phyloP scores from a whole-genome alignment of 2,329 filamentous ascomycete species.

The Phyllosticta citribraziliensis region DNA sequence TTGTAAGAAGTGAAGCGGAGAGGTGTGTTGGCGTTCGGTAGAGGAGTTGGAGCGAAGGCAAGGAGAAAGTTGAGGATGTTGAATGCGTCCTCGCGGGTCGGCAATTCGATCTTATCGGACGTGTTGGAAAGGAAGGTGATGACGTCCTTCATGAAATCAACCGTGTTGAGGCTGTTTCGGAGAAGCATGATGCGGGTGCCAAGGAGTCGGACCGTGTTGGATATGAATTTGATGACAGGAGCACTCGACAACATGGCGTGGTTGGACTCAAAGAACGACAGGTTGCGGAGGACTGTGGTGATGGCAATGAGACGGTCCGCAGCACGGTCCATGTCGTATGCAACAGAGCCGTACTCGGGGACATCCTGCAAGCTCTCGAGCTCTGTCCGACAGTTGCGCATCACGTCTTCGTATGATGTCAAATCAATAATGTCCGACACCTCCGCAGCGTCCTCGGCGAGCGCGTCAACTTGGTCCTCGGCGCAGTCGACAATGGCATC shows the following conservation, averaged over 20 bases:
- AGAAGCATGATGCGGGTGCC: slow-evolving; percentile 84
- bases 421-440: slow-evolving; percentile 80
- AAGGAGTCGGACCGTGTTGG: slow-evolving; percentile 72
- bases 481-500: slow-evolving; percentile 85
- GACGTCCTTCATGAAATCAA: slow-evolving; percentile 96
- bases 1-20: slow-evolving; percentile 75
- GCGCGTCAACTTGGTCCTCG: slow-evolving; percentile 72
- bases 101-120: slow-evolving; percentile 67
- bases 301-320: slow-evolving; percentile 83
- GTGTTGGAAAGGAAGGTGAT: slow-evolving; percentile 86
- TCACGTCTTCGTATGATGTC: slow-evolving; percentile 76
- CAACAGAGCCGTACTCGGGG: slow-evolving; percentile 61
- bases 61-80: slow-evolving; percentile 82
- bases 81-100: slow-evolving; percentile 76
- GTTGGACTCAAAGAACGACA: slow-evolving; percentile 78
- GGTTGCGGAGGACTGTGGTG: slow-evolving; percentile 83
- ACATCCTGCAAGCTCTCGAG: slow-evolving; percentile 62
- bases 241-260: slow-evolving; percentile 66
- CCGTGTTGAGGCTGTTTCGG: slow-evolving; percentile 68
- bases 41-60: slow-evolving; percentile 74
- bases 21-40: slow-evolving; percentile 44
- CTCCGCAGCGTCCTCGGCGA: slow-evolving; percentile 77
- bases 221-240: slow-evolving; percentile 71
- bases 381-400: slow-evolving; percentile 68
- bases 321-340: slow-evolving; percentile 75